Percentiles rank a stretch among this genome's conserved stretches.
phyloP scores from a whole-genome alignment of 495 filamentous ascomycete genomes.

The Penicillium bialowiezense region DNA sequence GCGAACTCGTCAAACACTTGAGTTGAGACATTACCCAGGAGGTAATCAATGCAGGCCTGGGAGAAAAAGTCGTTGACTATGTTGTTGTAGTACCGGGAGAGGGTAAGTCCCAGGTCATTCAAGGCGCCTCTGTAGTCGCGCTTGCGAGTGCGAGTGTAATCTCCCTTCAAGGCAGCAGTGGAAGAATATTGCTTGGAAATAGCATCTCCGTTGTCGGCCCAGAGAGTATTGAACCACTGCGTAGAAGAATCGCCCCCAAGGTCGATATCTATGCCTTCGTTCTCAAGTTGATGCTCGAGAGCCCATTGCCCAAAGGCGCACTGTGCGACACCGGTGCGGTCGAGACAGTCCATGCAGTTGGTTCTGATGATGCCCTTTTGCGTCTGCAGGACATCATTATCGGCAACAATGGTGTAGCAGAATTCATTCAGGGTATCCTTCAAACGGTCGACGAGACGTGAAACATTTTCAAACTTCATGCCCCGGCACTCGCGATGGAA shows the following conservation, averaged over 20 bases:
- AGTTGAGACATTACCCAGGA: conserved; percentile 82
- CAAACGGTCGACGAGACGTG: conserved; percentile 68
- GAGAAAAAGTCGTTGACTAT: conserved; percentile 96
- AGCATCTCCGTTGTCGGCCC: conserved; percentile 86
- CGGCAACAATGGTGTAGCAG: conserved; percentile 59
- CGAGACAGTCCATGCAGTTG: conserved; percentile 97
- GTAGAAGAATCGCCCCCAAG: conserved; percentile 68
- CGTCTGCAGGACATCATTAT: conserved; percentile 45
- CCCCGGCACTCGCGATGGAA: conserved; percentile 88
- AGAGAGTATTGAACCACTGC: conserved; percentile 89
- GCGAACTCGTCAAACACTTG: conserved; percentile 90
- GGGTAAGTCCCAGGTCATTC: conserved; percentile 86
- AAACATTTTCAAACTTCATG: conserved; percentile 96
- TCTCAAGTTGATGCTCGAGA: conserved; percentile 70
- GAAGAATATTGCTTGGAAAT: conserved; percentile 71
- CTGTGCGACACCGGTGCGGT: conserved; percentile 91
- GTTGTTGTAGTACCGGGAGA: conserved; percentile 67
- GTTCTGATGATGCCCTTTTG: conserved; percentile 80
- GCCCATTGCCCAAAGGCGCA: conserved; percentile 76
- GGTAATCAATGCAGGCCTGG: conserved; percentile 88
- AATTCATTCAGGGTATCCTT: conserved; percentile 58
- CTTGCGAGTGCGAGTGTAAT: conserved; percentile 88
- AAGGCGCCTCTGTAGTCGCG: conserved; percentile 88
- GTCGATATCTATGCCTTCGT: conserved; percentile 70
- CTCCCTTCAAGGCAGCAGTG: conserved; percentile 90